Base-by-base conservation (phyloP, 345 rosid species). In the Moricandia moricandioides region DNA sequence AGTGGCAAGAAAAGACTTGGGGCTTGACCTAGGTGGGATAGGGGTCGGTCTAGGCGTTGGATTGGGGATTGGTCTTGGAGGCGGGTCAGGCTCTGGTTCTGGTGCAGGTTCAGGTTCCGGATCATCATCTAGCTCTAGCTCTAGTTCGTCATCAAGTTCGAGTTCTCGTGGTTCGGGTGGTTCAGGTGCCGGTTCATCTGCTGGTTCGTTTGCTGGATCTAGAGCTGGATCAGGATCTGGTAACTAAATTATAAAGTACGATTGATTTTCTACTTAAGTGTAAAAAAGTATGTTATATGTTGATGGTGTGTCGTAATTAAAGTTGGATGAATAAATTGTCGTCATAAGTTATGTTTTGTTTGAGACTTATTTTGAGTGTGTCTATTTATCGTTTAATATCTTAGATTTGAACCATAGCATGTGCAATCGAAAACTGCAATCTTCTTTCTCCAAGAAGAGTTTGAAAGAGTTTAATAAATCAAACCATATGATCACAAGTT, bases 171-270 rank as follows among this genome's bases (percentile, higher is more conserved):
- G 84, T n/a, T 72, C 77, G 29, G 74, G 78, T 62, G 82, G 76
- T 8, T 73, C 75, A 4, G 76, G 52, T 6, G 82, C 83, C 7
- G 84, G 83, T n/a, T 86, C 89, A 12, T 78, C 80, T 3, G 89
- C 91, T 1, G 89, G 92, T 58, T 91, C 94, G 12, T 80, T 58
- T 21, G 88, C 97, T 2, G 89, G 86, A 26, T 87, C 92, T 17
- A 75, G 93, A 74, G 86, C 90, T 4, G 87, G 91, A 9, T 85
- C 95, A 6, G 83, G 89, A 6, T 78, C 82, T 13, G 70, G 82
- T 49, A 77, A 66, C 63, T 78, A 29, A 71, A 65, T 16, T 14
- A 40, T 5, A 18, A 10, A 49, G 55, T 3, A 2, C 7, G 62
- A 12, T 21, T 14, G 1, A 1, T 14, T 13, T 59, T 5, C 12